Conservation (phyloP, 352 stramenopile species). For the Phytophthora pisi region DNA sequence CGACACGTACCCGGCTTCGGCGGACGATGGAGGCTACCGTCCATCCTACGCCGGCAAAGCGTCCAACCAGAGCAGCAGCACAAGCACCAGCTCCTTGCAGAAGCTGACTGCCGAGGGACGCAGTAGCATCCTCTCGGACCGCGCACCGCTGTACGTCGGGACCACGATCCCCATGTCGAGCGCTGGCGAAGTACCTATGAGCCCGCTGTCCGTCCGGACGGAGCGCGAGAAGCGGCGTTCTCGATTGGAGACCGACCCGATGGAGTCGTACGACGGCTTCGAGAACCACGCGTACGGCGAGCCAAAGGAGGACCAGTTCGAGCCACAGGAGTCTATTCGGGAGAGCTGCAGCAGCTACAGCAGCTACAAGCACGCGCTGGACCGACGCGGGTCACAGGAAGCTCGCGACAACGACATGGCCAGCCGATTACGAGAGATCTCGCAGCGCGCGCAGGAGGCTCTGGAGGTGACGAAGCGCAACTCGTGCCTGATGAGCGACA, state of each 20-base stretch:
- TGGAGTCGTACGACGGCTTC: constrained; percentile 70
- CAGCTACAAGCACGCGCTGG: constrained; percentile 33
- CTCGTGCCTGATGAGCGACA: constrained; percentile 82
- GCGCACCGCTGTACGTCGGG: constrained; percentile 36
- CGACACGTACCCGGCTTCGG: constrained; percentile 35
- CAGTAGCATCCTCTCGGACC: constrained; percentile 19
- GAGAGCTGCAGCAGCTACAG: constrained; percentile 35
- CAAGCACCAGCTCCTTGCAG: constrained; percentile 38
- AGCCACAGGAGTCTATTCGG: constrained; percentile 14
- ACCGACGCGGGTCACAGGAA: constrained; percentile 50
- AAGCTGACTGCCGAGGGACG: constrained; percentile 20
- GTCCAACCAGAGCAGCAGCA: constrained; percentile 60
- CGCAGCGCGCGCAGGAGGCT: constrained; percentile 63
- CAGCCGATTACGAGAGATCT: constrained; percentile 65
- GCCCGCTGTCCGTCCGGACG: constrained; percentile 58
- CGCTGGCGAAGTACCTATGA: constrained; percentile 56
- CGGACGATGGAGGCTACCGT: constrained; percentile 24
- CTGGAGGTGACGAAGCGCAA: constrained; percentile 72
- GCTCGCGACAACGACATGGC: constrained; percentile 57
- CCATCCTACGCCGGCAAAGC: constrained; percentile 35
- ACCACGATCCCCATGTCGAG: constrained; percentile 47
- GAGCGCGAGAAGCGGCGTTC: constrained; percentile 44
- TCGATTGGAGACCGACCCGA: constrained; percentile 68
- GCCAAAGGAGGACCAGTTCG: constrained; percentile 48
- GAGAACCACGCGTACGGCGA: constrained; percentile 51